Evolutionary conservation across 305 asterid genomes (phyloP).

Genomic region (Fraxinus latifolia): DNA sequence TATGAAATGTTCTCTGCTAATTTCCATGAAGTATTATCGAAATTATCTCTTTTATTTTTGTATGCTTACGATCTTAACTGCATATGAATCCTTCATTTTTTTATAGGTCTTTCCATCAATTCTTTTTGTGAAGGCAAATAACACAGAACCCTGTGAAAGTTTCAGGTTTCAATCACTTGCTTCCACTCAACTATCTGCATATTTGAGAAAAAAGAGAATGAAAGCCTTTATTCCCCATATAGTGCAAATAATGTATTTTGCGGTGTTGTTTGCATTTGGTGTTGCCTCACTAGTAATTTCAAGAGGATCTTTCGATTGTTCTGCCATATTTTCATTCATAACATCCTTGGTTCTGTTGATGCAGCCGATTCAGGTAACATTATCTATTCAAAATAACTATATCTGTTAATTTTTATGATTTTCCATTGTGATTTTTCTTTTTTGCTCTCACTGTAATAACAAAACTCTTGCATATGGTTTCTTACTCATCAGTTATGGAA

Average conservation of each 20-base stretch:
- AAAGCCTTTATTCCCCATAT: conserved; percentile 87
- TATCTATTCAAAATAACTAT: conserved; percentile 1
- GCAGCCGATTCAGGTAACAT: conserved; percentile 80
- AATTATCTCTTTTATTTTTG: conserved; percentile 8
- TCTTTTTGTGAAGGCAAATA: conserved; percentile 88
- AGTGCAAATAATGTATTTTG: conserved; percentile 61
- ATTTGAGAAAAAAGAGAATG: conserved; percentile 70
- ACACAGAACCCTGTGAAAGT: conserved; percentile 66
- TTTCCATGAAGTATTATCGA: conserved; percentile 11
- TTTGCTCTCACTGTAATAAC: neutral
- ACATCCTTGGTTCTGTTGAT: conserved; percentile 78
- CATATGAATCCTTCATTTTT: conserved; percentile 9
- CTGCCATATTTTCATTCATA: conserved; percentile 61
- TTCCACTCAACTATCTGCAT: conserved; percentile 56
- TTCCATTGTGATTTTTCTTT: conserved; percentile 2
- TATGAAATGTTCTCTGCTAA: neutral
- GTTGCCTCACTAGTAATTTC: conserved; percentile 56
- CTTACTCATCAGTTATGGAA: neutral
- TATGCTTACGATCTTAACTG: conserved; percentile 18
- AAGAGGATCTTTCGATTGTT: conserved; percentile 52
- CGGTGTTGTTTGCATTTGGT: conserved; percentile 52
- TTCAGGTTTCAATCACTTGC: conserved; percentile 72
- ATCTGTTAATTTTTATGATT: neutral
- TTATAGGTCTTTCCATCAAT: conserved; percentile 73
- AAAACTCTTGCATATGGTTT: neutral